Evolutionary conservation across 352 stramenopile species (phyloP), one percentile per base, ranked within the genome.

Genomic region (Globisporangium parvum): DNA sequence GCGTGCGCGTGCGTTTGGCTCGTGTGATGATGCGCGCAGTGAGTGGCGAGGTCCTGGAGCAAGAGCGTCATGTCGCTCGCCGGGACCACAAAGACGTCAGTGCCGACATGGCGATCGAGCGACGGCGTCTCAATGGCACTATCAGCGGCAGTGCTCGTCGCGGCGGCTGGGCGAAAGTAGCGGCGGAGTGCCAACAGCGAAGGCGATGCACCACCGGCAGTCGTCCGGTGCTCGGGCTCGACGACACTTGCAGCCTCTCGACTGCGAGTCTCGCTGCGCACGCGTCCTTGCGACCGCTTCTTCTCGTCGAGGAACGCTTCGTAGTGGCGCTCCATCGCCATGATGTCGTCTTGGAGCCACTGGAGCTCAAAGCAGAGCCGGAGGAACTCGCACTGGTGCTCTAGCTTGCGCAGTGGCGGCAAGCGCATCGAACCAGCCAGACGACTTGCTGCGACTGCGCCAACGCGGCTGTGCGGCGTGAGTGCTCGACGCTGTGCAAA

Each of bases 341-440:
- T 51, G 17, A 77, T 67, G 40, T 87, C 71, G 8, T 61, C 39
- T 3, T 76, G 62, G 17, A 83, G 59, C 76, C 73, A 87, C 45
- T 57, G 51, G 9, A 85, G 44, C 35, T 80, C 68, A 2, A 87
- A 54, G 9, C 71, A 65, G 10, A 76, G 40, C 1, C 67, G 56
- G 49, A 87, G 62, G 35, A 76, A 80, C 33, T 62, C 51, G 5
- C 46, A 17, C 18, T 70, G 66, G 12, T 62, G 47, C 3, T 2
- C 20, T 8, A 67, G 23, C 15, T 52, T 48, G 21, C 8, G 24
- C 28, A 46, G 37, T 26, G 39, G 33, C 6, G 53, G 54, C 12
- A 65, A 24, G 17, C 51, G 23, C 11, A 55, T 39, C 2, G 35
- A 24, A 8, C 31, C 31, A 37, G 12, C 31, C 6, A 37, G 31